Base-by-base conservation (phyloP, 2,329 filamentous ascomycete species). In the Stagonosporopsis rhizophila region DNA sequence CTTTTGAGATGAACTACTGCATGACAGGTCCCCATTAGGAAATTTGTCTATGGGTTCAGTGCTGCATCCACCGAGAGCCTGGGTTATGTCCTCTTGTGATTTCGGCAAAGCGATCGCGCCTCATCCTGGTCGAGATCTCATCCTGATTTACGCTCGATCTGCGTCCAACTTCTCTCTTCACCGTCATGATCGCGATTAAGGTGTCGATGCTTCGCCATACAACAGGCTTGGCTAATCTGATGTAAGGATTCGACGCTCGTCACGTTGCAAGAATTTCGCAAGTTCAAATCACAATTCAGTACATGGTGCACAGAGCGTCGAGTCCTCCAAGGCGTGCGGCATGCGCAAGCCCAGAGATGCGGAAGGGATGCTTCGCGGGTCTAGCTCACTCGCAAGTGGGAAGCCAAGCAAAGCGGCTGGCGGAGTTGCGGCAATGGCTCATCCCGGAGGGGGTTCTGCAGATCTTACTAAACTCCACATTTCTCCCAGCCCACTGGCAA, bases 1-100 rank as follows among this genome's bases (percentile, higher is more conserved):
- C 34, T 40, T 44, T 55, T 30, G 19, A 45, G 45, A 41, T 25
- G 25, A 23, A 28, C 45, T 50, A 35, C 45, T 50, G 52, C 52
- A 55, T 35, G 45, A 23, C 17, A 50, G 40, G 45, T 55, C 52
- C 45, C 52, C 40, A 45, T 50, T 25, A 45, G 52, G 52, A 46
- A 46, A n/a, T 19, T 12, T 17, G 34, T 11, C 19, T 8, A 2
- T 49, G n/a, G 37, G 44, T n/a, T 22, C n/a, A 20, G 19, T 9
- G 23, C 25, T 32, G 40, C 20, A 14, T 35, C 27, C 25, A 28
- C n/a, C n/a, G 34, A 20, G 9, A 48, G 14, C 4, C 6, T 20
- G 34, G 32, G 32, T 32, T 23, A 22, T 20, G 38, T 40, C 23
- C 12, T 30, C 20, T 25, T 17, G 14, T 20, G 30, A 48, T 25